Conservation (phyloP, 805 yeast genomes). For the Starmerella cellae region DNA sequence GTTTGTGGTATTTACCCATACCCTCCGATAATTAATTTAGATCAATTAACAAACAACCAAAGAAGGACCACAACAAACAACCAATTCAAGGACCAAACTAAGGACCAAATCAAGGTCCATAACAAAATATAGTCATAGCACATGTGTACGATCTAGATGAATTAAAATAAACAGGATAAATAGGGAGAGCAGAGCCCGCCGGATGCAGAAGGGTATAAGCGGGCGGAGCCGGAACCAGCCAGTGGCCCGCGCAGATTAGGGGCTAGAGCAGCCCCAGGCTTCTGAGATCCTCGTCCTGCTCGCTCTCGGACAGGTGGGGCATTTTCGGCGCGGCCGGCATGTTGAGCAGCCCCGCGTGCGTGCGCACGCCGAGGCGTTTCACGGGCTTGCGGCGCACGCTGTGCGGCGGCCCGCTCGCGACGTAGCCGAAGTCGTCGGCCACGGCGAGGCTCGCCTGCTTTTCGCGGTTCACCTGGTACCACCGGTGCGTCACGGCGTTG, state of each 20-base stretch:
- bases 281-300: slow-evolving; percentile 56
- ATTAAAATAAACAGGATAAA: too few species aligned
- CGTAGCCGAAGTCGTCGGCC: slow-evolving; percentile 35
- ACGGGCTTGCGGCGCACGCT: slow-evolving; percentile 57
- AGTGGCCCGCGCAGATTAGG: neutral
- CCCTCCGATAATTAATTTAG: too few species aligned
- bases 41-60: too few species aligned
- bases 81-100: too few species aligned
- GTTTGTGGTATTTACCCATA: too few species aligned
- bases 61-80: too few species aligned
- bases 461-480: slow-evolving; percentile 89
- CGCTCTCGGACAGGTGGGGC: slow-evolving; percentile 52
- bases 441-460: slow-evolving; percentile 65
- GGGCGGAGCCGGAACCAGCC: too few species aligned
- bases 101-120: too few species aligned
- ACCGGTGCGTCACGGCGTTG: slow-evolving; percentile 59
- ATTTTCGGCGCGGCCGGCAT: slow-evolving; percentile 66
- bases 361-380: slow-evolving; percentile 54
- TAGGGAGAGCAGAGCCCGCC: too few species aligned
- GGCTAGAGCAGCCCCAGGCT: slow-evolving; percentile 39
- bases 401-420: slow-evolving; percentile 32
- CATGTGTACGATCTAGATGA: too few species aligned
- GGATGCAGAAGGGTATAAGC: too few species aligned
- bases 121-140: too few species aligned
- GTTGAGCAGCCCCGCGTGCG: slow-evolving; percentile 45